Evolutionary conservation across 2,329 filamentous ascomycete species (phyloP), one percentile per base, ranked within the genome.

Genomic region (Aspergillus quadrilineatus): DNA sequence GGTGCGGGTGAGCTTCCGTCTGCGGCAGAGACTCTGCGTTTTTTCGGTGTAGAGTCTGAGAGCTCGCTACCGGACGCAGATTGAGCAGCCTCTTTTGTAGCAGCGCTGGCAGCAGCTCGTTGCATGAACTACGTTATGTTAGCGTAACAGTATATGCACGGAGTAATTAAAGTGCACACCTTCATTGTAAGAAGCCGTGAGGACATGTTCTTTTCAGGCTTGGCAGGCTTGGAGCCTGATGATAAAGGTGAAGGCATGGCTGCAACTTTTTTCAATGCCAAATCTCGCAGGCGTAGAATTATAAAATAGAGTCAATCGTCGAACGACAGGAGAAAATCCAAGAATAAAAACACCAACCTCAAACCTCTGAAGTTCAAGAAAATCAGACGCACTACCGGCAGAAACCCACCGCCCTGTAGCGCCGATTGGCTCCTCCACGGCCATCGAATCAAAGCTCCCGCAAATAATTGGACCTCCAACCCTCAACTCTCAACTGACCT

Each of bases 161-260:
- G 34, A 22, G 41, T 17, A 3, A 34, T 55, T 5, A 5, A 32
- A 34, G 15, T 8, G 36, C 48, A 53, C 69, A 81, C 83, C 75
- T 96, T 96, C 92, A 96, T 97, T 37, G 89, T 92, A 69, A 95
- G 81, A 47, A 97, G 86, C 64, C 92, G 87, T 57, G 89, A 92
- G 61, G 92, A 96, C 86, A 95, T 92, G 45, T 81, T 82, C 74
- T 88, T 89, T 32, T 83, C 83, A 46, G 84, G 79, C 58, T 71
- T 85, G 69, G 80, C 83, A 45, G 84, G 79, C 58, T 71, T 85
- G 69, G 80, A 76, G 59, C 81, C 75, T 64, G 81, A 74, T 73
- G 82, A 80, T 47, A 65, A 69, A 58, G 65, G 62, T 44, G 56
- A 59, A 48, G 69, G 61, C 73, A 74, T 75, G 57, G 34, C 68